Percentiles rank a stretch among this genome's conserved stretches.
Conservation (phyloP, 352 stramenopile genomes). For the Pythium coloratum region DNA sequence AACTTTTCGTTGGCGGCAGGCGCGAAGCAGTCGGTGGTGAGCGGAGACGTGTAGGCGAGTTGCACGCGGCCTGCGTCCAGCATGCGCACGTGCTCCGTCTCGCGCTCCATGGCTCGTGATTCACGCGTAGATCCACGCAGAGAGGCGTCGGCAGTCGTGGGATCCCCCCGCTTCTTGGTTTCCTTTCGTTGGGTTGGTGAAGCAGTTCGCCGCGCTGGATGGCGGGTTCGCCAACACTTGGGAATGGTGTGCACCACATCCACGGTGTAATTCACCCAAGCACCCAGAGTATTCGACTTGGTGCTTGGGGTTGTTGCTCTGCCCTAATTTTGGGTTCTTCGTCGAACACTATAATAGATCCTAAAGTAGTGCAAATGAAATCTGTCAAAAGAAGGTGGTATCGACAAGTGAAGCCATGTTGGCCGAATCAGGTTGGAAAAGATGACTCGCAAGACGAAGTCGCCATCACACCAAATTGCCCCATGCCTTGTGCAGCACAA, state of each 20-base stretch:
- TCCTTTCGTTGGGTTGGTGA: not conserved
- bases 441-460: too few species aligned
- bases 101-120: slow-evolving; percentile 20
- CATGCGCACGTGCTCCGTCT: slow-evolving; percentile 79
- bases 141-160: not conserved
- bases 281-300: not conserved
- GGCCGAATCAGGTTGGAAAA: not conserved
- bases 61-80: slow-evolving; percentile 60
- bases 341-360: too few species aligned
- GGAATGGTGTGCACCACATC: not conserved
- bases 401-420: not conserved
- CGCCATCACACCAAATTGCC: too few species aligned
- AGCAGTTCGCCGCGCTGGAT: not conserved
- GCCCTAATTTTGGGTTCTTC: too few species aligned
- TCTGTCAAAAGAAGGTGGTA: not conserved
- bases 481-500: too few species aligned
- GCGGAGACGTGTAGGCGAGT: slow-evolving; percentile 37
- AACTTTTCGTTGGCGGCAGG: slow-evolving; percentile 41
- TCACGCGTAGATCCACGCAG: not conserved
- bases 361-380: too few species aligned
- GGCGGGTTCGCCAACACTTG: not conserved
- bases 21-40: slow-evolving; percentile 32
- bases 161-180: not conserved
- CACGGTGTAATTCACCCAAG: not conserved
- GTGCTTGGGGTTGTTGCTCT: not conserved